Evolutionary conservation across 2,329 filamentous ascomycete genomes (phyloP).

Genomic region (Penicillium palitans): DNA sequence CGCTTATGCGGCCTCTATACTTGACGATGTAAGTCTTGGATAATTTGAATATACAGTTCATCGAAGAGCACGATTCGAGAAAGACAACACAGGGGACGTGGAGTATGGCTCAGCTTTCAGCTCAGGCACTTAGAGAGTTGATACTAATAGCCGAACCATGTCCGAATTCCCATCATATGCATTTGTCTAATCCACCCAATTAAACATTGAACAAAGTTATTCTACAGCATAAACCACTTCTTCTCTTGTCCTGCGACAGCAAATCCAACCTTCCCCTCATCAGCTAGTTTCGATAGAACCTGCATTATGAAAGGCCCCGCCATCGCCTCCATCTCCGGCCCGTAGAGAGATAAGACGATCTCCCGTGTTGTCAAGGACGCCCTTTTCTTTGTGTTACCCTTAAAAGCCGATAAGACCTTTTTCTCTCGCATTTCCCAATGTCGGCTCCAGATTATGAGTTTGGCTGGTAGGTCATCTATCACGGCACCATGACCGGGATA

Average conservation of each 20-base stretch:
- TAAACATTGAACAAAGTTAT: neutral
- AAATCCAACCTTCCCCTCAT: slow-evolving; percentile 4
- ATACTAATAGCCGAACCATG: neutral
- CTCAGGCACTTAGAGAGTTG: neutral
- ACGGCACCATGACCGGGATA: slow-evolving; percentile 9
- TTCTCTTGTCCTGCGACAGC: neutral
- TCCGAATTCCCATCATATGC: no score
- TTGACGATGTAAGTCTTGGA: neutral
- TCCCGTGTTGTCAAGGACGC: neutral
- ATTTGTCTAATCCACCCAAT: neutral
- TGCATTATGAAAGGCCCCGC: slow-evolving; percentile 1
- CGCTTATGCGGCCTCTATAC: neutral
- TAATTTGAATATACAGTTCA: neutral
- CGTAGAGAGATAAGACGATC: neutral
- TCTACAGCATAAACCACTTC: slow-evolving; percentile 5
- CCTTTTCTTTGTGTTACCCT: neutral
- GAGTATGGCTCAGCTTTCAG: neutral
- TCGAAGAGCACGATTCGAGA: neutral
- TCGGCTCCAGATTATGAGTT: neutral
- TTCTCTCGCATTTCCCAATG: slow-evolving; percentile 8
- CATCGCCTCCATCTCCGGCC: neutral
- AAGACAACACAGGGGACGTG: neutral
- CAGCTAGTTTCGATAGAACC: slow-evolving; percentile 3
- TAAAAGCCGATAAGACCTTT: neutral
- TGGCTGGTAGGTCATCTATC: slow-evolving; percentile 7